Base-by-base conservation (phyloP, 352 stramenopile species). In the Phytophthora parvispora region DNA sequence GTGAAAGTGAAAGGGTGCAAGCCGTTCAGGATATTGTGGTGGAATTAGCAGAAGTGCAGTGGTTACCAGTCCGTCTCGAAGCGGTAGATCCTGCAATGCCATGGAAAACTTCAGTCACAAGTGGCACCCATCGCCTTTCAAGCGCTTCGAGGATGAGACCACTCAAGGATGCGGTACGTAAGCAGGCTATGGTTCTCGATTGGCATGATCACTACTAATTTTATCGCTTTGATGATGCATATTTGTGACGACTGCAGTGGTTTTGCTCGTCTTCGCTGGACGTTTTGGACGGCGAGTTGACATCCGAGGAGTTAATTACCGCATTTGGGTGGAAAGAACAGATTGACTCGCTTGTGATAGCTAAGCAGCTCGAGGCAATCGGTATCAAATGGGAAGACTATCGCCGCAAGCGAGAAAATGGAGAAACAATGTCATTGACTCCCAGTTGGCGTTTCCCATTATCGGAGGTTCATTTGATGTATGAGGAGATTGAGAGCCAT, bases 271-370 rank as follows among this genome's bases (percentile, higher is more conserved):
- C 57, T 28, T 80, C 51, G 27, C 69, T 73, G 29, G 40, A 90
- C 61, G 84, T 94, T 48, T 38, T 94, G 31, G 72, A 81, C 28
- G 86, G 86, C 9, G 69, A 88, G 29, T 60, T 94, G 6, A 70
- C 63, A 13, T 92, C 86, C 1, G 57, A 91, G 38, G 64, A 81
- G n/a, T 68, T 94, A 1, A 47, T 81, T 24, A 32, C 56, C n/a
- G 83, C 72, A 5, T 94, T 94, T 59, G 83, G 75, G 5, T 94
- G 86, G 86, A 65, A 82, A 45, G 24, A 80, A 13, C 59, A 64
- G 57, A 63, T 89, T 6, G 77, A 84, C 7, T 42, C 69, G 20
- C 49, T 82, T 6, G 74, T 87, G 5, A 61, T 91, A 10, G 86
- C 81, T 49, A 64, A 74, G 24, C 86, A 94, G 38, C 60, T 94